Percentiles rank a stretch among this genome's conserved stretches.
These are phyloP conservation scores for Phylloporus sp. DNA, from an alignment of 768 basidiomycete species.

Conservation along the genomic window DNA sequence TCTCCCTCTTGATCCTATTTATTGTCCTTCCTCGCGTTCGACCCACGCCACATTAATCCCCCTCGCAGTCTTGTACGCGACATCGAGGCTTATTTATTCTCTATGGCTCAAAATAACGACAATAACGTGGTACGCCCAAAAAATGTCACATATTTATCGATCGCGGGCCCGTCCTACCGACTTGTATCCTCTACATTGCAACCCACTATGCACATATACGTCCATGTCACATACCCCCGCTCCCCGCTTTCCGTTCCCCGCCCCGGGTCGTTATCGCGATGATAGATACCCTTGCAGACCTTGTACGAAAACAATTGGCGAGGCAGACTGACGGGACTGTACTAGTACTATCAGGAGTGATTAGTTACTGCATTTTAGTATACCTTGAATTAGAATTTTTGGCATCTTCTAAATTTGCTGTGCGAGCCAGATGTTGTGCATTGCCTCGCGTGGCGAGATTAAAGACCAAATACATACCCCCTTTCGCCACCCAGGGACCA, in stretches of 20 bases:
- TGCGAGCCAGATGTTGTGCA: constrained; percentile 10
- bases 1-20: constrained; percentile 26
- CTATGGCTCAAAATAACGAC: constrained; percentile 26
- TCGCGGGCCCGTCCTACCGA: constrained; percentile 6
- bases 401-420: constrained; percentile 8
- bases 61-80: constrained; percentile 14
- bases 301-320: constrained; percentile 26
- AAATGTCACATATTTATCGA: constrained; percentile 26
- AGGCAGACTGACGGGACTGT: constrained; percentile 30
- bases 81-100: constrained; percentile 29
- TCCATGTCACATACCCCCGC: constrained; percentile 14
- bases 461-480: constrained; percentile 4
- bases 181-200: constrained; percentile 30
- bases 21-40: constrained; percentile 24
- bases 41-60: constrained; percentile 3
- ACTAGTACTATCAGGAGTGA: constrained; percentile 30
- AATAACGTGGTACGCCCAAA: constrained; percentile 19
- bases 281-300: constrained; percentile 29
- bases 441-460: too few species aligned
- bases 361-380: constrained; percentile 30
- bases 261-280: constrained; percentile 27
- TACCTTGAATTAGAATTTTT: constrained; percentile 36
- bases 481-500: constrained; percentile 24
- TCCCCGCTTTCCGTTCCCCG: constrained; percentile 7
- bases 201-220: constrained; percentile 23